Evolutionary conservation across 148 eudicot species (phyloP).

Genomic region (Polygonum aviculare): DNA sequence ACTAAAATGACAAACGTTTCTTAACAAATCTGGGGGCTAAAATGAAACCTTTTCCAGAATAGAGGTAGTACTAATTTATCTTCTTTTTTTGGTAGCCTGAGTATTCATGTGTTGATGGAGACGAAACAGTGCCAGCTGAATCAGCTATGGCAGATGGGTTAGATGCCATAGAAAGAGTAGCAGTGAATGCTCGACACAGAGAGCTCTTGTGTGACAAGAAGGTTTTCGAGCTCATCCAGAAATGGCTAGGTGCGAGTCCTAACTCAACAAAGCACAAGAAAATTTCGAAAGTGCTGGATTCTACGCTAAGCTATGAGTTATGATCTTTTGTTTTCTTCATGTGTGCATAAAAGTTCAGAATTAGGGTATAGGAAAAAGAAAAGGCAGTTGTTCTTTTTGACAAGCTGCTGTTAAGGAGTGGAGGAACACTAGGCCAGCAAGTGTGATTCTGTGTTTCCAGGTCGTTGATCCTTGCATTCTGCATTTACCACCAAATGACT

Average conservation of each 20-base stretch:
- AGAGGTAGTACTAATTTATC: background rate
- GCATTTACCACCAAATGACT: background rate
- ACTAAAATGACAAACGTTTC: too few relatives aligned
- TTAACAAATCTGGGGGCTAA: too few relatives aligned
- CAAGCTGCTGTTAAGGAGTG: background rate
- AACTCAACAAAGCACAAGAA: conserved; percentile 21
- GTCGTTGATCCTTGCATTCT: background rate
- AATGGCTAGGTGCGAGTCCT: conserved; percentile 56
- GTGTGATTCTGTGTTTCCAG: background rate
- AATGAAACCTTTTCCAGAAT: too few relatives aligned
- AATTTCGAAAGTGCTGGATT: conserved; percentile 55
- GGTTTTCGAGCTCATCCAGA: conserved; percentile 52
- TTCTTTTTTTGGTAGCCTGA: conserved; percentile 39
- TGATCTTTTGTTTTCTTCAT: background rate
- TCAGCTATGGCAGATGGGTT: conserved; percentile 89
- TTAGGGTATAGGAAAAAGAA: background rate
- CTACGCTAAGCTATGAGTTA: conserved; percentile 3
- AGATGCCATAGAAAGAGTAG: conserved; percentile 61
- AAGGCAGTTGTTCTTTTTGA: conserved; percentile 4
- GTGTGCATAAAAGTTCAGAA: background rate
- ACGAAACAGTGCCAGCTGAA: conserved; percentile 83
- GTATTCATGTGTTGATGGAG: conserved; percentile 84
- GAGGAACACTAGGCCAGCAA: background rate
- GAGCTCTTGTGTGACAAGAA: conserved; percentile 44
- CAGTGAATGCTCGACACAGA: conserved; percentile 48